Conservation (phyloP, 2,329 filamentous ascomycete species). For the Aspergillus phoenicis region DNA sequence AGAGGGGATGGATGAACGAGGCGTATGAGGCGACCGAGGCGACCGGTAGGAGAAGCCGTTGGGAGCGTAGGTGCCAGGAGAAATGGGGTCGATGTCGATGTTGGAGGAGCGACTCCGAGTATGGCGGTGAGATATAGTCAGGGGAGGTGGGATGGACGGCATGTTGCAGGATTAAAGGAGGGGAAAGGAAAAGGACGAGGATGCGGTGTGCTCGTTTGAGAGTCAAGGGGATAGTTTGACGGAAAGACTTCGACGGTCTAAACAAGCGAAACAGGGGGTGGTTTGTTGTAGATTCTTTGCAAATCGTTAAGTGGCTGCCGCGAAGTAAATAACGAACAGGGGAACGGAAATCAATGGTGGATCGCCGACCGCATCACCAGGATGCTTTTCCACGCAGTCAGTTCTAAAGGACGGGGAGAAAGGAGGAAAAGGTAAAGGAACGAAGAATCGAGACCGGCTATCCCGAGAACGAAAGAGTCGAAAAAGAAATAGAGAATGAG, state of each 20-base stretch:
- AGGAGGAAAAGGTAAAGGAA: background rate
- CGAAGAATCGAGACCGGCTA: background rate
- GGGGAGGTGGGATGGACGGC: constrained; percentile 38
- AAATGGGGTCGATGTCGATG: constrained; percentile 41
- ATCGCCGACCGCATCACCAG: constrained; percentile 19
- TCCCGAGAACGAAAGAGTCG: background rate
- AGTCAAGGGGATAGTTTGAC: background rate
- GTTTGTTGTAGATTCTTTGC: background rate
- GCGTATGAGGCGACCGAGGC: constrained; percentile 37
- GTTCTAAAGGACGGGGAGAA: background rate
- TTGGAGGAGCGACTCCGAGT: constrained; percentile 35
- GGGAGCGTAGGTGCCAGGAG: constrained; percentile 32
- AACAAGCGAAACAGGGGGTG: constrained; percentile 5
- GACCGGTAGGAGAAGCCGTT: constrained; percentile 39
- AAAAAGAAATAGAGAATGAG: background rate
- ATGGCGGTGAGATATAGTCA: constrained; percentile 43
- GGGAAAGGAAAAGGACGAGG: constrained; percentile 7
- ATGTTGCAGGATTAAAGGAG: constrained; percentile 21
- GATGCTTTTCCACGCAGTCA: constrained; percentile 15
- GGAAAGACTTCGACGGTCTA: background rate
- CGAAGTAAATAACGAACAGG: constrained; percentile 8
- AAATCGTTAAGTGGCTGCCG: constrained; percentile 7
- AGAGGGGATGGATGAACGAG: constrained; percentile 39
- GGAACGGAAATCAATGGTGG: constrained; percentile 13
- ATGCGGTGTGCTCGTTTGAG: background rate